Evolutionary conservation across 352 stramenopile species (phyloP).

Genomic region (Phytopythium cucurbitacearum): DNA sequence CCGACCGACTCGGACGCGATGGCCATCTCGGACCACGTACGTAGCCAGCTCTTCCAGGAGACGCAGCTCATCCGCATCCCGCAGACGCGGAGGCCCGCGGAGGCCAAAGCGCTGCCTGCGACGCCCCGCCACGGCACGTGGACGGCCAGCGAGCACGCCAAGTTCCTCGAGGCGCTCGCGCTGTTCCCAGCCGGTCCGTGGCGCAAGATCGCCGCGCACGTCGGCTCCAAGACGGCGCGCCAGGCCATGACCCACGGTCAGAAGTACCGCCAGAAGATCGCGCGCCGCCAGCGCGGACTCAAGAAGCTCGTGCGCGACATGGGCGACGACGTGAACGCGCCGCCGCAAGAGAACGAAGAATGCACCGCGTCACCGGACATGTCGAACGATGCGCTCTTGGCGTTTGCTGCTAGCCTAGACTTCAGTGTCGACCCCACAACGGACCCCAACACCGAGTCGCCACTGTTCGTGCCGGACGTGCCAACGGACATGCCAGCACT

Average conservation of each 20-base stretch:
- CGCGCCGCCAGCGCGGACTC: constrained; percentile 29
- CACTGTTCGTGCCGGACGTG: constrained; percentile 14
- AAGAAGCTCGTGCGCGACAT: constrained; percentile 32
- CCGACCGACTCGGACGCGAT: constrained; percentile 3
- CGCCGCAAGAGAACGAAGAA: constrained; percentile 10
- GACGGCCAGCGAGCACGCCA: constrained; percentile 39
- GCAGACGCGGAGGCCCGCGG: constrained; percentile 12
- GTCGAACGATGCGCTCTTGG: constrained; percentile 22
- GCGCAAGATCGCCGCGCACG: constrained; percentile 42
- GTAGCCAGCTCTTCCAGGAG: constrained; percentile 21
- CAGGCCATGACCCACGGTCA: constrained; percentile 93
- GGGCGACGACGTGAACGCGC: constrained; percentile 17
- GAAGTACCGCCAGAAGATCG: constrained; percentile 88
- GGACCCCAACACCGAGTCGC: constrained; percentile 10
- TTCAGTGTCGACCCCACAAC: constrained; percentile 8
- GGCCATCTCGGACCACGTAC: constrained; percentile 34
- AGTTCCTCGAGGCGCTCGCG: constrained; percentile 47
- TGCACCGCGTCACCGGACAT: constrained; percentile 12
- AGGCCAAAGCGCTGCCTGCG: constrained; percentile 24
- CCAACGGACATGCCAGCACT: not conserved
- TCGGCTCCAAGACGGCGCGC: constrained; percentile 61
- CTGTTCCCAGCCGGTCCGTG: constrained; percentile 39
- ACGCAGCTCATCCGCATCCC: constrained; percentile 26
- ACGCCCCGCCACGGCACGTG: constrained; percentile 28
- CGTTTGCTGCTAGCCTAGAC: constrained; percentile 19